These are phyloP conservation scores for Alternaria burnsii DNA, from an alignment of 2,329 filamentous ascomycete genomes.

Conservation along the genomic window DNA sequence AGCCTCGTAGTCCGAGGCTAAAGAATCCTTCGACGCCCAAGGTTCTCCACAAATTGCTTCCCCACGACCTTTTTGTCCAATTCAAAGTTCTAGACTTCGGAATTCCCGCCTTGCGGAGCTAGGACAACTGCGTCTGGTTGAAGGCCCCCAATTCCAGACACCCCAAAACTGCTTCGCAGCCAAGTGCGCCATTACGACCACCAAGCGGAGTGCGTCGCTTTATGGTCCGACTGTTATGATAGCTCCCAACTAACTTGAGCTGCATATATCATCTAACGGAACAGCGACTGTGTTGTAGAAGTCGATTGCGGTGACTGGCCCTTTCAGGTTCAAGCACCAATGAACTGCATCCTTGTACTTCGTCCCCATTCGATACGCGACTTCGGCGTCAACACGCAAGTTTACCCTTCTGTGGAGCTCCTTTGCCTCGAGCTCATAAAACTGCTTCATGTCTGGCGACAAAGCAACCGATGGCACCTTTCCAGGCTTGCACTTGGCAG, in stretches of 20 bases:
- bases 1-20: not conserved
- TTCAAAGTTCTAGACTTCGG: not conserved
- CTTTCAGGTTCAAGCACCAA: not conserved
- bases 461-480: not conserved
- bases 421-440: not conserved
- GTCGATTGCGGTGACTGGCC: not conserved
- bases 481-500: not conserved
- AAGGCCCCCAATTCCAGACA: not conserved
- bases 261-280: not conserved
- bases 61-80: not conserved
- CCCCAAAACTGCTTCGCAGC: too few relatives aligned
- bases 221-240: not conserved
- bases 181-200: not conserved
- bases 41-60: not conserved
- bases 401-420: not conserved
- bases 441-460: not conserved
- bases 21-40: too few relatives aligned
- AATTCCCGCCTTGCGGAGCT: not conserved
- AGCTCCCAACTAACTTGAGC: not conserved
- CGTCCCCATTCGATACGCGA: not conserved
- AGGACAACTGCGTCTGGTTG: not conserved
- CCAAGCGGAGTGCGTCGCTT: not conserved
- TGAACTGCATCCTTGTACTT: not conserved
- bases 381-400: not conserved
- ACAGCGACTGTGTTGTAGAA: not conserved